phyloP scores from a whole-genome alignment of 176 grass and related monocot species.

The Cenchrus americanus region DNA sequence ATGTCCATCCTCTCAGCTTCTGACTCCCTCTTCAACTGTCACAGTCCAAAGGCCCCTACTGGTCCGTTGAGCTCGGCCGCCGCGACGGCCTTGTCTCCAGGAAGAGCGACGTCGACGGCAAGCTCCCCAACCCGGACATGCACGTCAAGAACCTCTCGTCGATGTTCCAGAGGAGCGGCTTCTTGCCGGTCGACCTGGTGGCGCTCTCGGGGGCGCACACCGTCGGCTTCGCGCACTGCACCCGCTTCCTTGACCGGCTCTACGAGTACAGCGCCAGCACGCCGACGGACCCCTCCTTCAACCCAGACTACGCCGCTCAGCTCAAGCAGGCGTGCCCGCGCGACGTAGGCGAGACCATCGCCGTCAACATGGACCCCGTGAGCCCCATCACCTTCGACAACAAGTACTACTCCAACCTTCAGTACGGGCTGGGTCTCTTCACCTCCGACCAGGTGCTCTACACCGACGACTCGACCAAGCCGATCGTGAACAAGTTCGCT shows the following conservation, averaged over 20 bases:
- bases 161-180: conserved; percentile 48
- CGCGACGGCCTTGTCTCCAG: conserved; percentile 67
- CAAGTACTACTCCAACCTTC: conserved; percentile 61
- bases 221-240: conserved; percentile 83
- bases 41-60: conserved; percentile 67
- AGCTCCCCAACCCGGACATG: conserved; percentile 66
- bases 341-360: conserved; percentile 63
- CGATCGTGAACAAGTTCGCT: conserved; percentile 54
- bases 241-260: conserved; percentile 62
- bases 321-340: conserved; percentile 70
- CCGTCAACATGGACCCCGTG: conserved; percentile 80
- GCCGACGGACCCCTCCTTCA: conserved; percentile 52
- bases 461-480: conserved; percentile 26
- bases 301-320: conserved; percentile 47
- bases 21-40: neutral
- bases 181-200: conserved; percentile 58
- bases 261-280: conserved; percentile 43
- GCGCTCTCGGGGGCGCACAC: conserved; percentile 91
- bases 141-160: conserved; percentile 51
- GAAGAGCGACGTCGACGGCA: conserved; percentile 56
- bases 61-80: conserved; percentile 68
- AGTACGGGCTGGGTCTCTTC: conserved; percentile 65
- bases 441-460: conserved; percentile 76
- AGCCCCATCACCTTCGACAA: conserved; percentile 83
- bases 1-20: neutral